Conservation (phyloP, 2,329 filamentous ascomycete genomes). For the Fusarium piperis region DNA sequence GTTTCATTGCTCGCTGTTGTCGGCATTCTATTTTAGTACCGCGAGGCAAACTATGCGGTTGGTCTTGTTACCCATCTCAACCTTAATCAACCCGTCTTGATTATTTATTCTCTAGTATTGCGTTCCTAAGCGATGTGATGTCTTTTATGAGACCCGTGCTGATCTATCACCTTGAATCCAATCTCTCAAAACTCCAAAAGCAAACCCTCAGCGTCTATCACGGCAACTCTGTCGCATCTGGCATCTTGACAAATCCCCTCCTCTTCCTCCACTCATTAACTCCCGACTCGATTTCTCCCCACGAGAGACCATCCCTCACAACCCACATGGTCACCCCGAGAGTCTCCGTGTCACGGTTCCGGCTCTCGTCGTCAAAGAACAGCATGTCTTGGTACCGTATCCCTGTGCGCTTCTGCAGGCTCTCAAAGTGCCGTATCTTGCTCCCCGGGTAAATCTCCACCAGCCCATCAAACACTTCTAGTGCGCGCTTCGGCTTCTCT, state of each 20-base stretch:
- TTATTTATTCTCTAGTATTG: background rate
- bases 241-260: slow-evolving; percentile 57
- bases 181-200: background rate
- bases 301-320: slow-evolving; percentile 80
- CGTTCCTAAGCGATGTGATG: background rate
- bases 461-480: slow-evolving; percentile 69
- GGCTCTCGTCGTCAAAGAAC: slow-evolving; percentile 92
- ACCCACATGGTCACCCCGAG: slow-evolving; percentile 87
- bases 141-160: background rate
- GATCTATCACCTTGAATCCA: background rate
- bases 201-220: background rate
- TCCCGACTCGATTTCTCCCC: slow-evolving; percentile 80
- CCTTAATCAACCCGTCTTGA: slow-evolving; percentile 4
- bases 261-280: slow-evolving; percentile 83
- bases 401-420: slow-evolving; percentile 75
- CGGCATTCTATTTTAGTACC: slow-evolving; percentile 17
- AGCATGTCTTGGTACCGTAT: slow-evolving; percentile 85
- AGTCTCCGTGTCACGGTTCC: slow-evolving; percentile 83
- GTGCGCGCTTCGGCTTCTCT: slow-evolving; percentile 55
- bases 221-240: slow-evolving; percentile 13
- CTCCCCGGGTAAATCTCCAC: slow-evolving; percentile 77
- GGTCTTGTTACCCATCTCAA: background rate
- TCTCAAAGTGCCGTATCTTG: slow-evolving; percentile 87
- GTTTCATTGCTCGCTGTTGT: slow-evolving; percentile 11
- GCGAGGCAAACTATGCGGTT: background rate